A percentile compares a stretch with the other conserved stretches of the same genome.
phyloP scores from a whole-genome alignment of 208 protist species.

The Phytomonas serpens region DNA sequence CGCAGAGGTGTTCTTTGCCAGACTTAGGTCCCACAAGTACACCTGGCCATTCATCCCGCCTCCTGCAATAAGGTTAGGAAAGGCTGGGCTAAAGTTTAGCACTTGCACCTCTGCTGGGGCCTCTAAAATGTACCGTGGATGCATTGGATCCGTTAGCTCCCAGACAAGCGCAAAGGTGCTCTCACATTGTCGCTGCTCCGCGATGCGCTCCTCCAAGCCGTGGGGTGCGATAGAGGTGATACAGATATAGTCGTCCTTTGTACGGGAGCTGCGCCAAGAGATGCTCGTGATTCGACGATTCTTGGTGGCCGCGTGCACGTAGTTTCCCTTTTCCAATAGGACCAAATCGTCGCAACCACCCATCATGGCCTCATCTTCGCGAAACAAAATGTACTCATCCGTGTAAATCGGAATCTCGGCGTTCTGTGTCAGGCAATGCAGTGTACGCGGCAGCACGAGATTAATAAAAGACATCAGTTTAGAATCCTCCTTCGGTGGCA shows the following conservation, averaged over 20 bases:
- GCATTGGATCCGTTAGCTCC: slow-evolving; percentile 87
- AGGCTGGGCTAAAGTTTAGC: slow-evolving; percentile 75
- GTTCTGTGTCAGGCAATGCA: slow-evolving; percentile 82
- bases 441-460: slow-evolving; percentile 64
- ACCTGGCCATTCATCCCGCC: slow-evolving; percentile 88
- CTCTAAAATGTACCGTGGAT: slow-evolving; percentile 83
- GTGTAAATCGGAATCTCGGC: slow-evolving; percentile 79
- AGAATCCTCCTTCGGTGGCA: slow-evolving; percentile 47
- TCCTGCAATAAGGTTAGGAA: slow-evolving; percentile 74
- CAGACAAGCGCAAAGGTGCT: slow-evolving; percentile 78
- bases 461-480: slow-evolving; percentile 65
- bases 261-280: slow-evolving; percentile 64
- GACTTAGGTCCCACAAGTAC: slow-evolving; percentile 82
- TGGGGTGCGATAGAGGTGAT: slow-evolving; percentile 61
- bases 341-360: slow-evolving; percentile 69
- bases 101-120: slow-evolving; percentile 83
- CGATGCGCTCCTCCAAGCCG: slow-evolving; percentile 63
- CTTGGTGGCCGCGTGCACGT: slow-evolving; percentile 71
- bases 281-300: slow-evolving; percentile 68
- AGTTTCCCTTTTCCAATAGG: slow-evolving; percentile 83
- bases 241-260: slow-evolving; percentile 66
- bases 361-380: slow-evolving; percentile 85
- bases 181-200: slow-evolving; percentile 61
- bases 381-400: slow-evolving; percentile 78
- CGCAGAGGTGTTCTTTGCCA: slow-evolving; percentile 21